Conservation (phyloP, 768 basidiomycete species). For the Strobilomyces confusus region DNA sequence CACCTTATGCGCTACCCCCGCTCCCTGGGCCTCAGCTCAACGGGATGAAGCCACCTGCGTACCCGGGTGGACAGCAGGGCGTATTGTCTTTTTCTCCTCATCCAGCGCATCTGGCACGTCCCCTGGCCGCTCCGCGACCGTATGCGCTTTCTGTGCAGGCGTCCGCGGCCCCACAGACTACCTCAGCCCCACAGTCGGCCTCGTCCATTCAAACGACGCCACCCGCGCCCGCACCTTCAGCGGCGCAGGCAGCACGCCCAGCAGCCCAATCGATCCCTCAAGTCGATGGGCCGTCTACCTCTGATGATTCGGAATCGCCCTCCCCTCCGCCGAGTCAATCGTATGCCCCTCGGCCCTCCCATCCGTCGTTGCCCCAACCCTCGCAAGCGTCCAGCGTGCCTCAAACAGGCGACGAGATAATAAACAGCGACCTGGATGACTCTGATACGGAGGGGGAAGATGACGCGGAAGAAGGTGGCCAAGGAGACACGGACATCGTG, state of each 20-base stretch:
- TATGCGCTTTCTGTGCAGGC: conserved; percentile 19
- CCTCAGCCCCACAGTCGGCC: conserved; percentile 15
- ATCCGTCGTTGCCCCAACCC: conserved; percentile 73
- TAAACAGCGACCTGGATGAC: conserved; percentile 96
- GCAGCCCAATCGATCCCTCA: conserved; percentile 56
- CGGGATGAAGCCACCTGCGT: conserved; percentile 45
- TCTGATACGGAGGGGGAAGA: conserved; percentile 86
- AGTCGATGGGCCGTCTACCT: conserved; percentile 70
- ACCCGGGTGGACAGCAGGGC: conserved; percentile 57
- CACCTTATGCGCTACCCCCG: conserved; percentile 53
- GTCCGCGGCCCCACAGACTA: conserved; percentile 24
- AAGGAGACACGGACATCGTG: conserved; percentile 83
- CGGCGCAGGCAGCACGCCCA: conserved; percentile 16
- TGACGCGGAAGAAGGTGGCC: conserved; percentile 72
- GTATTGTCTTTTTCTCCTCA: conserved; percentile 51
- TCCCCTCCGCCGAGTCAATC: conserved; percentile 58
- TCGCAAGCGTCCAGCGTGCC: conserved; percentile 36
- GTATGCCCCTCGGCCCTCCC: conserved; percentile 67
- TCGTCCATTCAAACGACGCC: conserved; percentile 16
- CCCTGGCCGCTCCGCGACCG: conserved; percentile 18
- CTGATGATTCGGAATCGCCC: conserved; percentile 64
- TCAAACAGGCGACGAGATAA: conserved; percentile 67
- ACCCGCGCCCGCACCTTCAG: conserved; percentile 13
- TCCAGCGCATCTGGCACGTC: conserved; percentile 26
- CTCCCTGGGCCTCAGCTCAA: conserved; percentile 65